Percentiles rank a stretch among this genome's conserved stretches.
Evolutionary conservation across 2,329 filamentous ascomycete genomes (phyloP).

Genomic region (Ophioceras dolichostomum): DNA sequence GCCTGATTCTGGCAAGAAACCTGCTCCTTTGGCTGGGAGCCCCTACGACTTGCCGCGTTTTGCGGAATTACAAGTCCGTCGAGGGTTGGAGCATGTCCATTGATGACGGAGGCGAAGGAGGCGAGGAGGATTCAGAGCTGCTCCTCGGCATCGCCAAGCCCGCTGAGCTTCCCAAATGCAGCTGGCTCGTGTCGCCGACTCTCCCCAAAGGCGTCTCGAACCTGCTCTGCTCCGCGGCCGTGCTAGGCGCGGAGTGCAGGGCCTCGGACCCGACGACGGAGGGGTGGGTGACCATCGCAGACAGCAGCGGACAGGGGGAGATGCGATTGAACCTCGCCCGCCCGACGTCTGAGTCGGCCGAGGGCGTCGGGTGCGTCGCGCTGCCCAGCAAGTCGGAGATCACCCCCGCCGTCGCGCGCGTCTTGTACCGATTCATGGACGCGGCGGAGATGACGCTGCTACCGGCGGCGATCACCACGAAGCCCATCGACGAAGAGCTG

Average conservation of each 20-base stretch:
- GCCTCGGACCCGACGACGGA: not conserved
- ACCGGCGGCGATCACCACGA: not conserved
- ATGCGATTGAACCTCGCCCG: not conserved
- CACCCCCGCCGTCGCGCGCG: not conserved
- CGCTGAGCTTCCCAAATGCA: too few species aligned
- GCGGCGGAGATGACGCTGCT: not conserved
- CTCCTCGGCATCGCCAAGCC: not conserved
- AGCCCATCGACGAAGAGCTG: not conserved
- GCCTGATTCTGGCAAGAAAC: not conserved
- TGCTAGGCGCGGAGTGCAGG: not conserved
- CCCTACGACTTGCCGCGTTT: not conserved
- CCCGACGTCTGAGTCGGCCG: not conserved
- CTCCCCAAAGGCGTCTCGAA: not conserved
- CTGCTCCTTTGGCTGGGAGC: not conserved
- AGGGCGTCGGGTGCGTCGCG: not conserved
- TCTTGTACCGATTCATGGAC: not conserved
- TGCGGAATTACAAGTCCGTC: not conserved
- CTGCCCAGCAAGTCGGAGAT: not conserved
- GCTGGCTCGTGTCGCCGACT: not conserved
- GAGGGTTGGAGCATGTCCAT: not conserved
- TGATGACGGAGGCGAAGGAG: too few species aligned
- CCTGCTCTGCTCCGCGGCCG: not conserved
- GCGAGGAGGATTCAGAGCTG: not conserved
- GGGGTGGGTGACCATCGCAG: not conserved
- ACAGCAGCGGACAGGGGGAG: not conserved